Percentiles rank a stretch among this genome's conserved stretches.
Conservation (phyloP, 2,329 filamentous ascomycete genomes). For the Teratosphaeriaceae sp. region DNA sequence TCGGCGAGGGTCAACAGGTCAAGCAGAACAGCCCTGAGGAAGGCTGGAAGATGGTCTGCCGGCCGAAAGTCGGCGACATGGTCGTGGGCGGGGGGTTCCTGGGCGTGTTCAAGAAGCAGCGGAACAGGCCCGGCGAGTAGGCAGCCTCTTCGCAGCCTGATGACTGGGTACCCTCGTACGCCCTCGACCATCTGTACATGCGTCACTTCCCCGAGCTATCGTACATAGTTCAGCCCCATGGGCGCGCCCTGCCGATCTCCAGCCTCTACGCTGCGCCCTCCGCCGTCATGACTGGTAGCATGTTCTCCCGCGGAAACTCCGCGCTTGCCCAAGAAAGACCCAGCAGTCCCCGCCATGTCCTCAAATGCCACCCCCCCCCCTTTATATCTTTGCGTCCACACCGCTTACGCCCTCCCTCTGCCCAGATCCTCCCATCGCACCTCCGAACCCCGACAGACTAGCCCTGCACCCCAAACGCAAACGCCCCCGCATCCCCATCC, state of each 20-base stretch:
- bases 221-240: too few relatives aligned
- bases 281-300: too few relatives aligned
- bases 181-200: too few relatives aligned
- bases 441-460: too few relatives aligned
- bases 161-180: too few relatives aligned
- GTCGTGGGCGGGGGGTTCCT: slow-evolving; percentile 34
- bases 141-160: too few relatives aligned
- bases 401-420: not conserved
- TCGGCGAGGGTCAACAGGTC: too few relatives aligned
- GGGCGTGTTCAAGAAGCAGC: slow-evolving; percentile 28
- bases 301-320: not conserved
- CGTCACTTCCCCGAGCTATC: too few relatives aligned
- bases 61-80: slow-evolving; percentile 34
- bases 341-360: not conserved
- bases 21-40: not conserved
- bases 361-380: not conserved
- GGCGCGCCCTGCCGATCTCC: not conserved
- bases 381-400: too few relatives aligned
- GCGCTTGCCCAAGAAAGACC: not conserved
- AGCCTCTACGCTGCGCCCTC: not conserved
- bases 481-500: not conserved
- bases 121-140: too few relatives aligned
- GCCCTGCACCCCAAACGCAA: not conserved
- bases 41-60: slow-evolving; percentile 27
- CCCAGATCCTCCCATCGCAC: too few relatives aligned